phyloP scores from a whole-genome alignment of 257 asterid genomes.

The Solanum clarkiae region DNA sequence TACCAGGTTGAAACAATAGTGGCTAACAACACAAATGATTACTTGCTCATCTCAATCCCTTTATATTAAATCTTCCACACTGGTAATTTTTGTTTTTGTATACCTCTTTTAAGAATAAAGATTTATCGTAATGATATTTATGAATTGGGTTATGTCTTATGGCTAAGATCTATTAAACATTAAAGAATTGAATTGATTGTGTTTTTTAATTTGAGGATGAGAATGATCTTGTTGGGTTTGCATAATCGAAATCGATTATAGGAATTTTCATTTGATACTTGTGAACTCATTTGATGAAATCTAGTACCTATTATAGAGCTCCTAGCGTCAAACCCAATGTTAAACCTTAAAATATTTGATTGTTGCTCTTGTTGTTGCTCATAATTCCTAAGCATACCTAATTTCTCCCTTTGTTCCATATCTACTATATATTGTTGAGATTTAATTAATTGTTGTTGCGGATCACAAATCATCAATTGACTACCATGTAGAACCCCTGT shows the following conservation, averaged over 20 bases:
- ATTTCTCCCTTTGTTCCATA: conserved; percentile 38
- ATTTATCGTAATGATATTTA: too few species aligned
- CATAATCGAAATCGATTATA: conserved; percentile 7
- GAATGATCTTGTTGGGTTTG: background rate
- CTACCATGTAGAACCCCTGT: background rate
- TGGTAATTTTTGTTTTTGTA: too few species aligned
- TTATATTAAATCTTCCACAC: too few species aligned
- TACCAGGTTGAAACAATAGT: too few species aligned
- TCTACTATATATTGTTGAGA: conserved; percentile 20
- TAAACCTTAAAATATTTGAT: conserved; percentile 27
- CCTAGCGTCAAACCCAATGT: conserved; percentile 26
- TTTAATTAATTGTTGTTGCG: conserved; percentile 6
- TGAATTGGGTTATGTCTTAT: too few species aligned
- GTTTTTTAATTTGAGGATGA: background rate
- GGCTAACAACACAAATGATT: too few species aligned
- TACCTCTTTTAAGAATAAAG: too few species aligned
- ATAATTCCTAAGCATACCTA: conserved; percentile 44
- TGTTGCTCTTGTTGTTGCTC: conserved; percentile 16
- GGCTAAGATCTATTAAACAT: too few species aligned
- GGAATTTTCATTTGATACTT: conserved; percentile 21
- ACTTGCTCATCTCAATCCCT: too few species aligned
- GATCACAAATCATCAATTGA: conserved; percentile 34
- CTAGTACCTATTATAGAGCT: conserved; percentile 34
- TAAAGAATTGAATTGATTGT: too few species aligned
- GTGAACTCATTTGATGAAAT: conserved; percentile 26